Evolutionary conservation across 768 basidiomycete species (phyloP), one percentile per base, ranked within the genome.

Genomic region (Rhodotorula toruloides): DNA sequence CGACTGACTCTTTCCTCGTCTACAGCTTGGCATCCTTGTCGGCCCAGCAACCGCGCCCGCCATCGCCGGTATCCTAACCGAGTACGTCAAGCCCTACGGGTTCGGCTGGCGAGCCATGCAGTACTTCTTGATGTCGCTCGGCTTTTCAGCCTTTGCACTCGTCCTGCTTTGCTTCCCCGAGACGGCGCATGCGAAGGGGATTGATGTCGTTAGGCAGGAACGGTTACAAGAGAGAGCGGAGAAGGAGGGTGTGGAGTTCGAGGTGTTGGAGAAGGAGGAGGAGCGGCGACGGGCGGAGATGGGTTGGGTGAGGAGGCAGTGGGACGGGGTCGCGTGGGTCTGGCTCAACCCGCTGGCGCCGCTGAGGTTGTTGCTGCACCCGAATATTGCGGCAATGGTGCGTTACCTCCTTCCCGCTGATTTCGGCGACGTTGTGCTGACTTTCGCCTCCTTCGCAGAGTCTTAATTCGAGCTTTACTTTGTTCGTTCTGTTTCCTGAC

Each of bases 91-190:
- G 16, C 72, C 70, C 32, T 49, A 53, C 4, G 53, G 46, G 2
- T 34, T 49, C 0, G 74, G 70, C 8, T 75, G 74, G 74, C 56
- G 65, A 11, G 54, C 66, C 25, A 72, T 72, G 67, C 74, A 73
- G 61, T 75, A 59, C 54, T 61, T 73, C 2, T 47, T 75, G 14
- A 58, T 60, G 14, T 70, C 34, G 34, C 32, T 72, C 48, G 70
- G 72, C 11, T 65, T 17, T 7, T 34, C 59, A 11, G 67, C 65
- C 13, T 54, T 34, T 3, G 25, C 54, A 21, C 55, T 75, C 36
- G 29, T 66, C 40, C 13, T 62, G 4, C 32, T 69, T 50, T 61
- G 53, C 36, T 50, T 75, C 32, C 70, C 70, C 34, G 70, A 71
- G 31, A 71, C 70, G 22, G 49, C 54, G 12, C 70, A 71, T 46